A percentile compares a stretch with the other conserved stretches of the same genome.
These are phyloP conservation scores for Umbelopsis sp. DNA, from an alignment of 371 early-diverging fungal genomes.

Conservation along the genomic window DNA sequence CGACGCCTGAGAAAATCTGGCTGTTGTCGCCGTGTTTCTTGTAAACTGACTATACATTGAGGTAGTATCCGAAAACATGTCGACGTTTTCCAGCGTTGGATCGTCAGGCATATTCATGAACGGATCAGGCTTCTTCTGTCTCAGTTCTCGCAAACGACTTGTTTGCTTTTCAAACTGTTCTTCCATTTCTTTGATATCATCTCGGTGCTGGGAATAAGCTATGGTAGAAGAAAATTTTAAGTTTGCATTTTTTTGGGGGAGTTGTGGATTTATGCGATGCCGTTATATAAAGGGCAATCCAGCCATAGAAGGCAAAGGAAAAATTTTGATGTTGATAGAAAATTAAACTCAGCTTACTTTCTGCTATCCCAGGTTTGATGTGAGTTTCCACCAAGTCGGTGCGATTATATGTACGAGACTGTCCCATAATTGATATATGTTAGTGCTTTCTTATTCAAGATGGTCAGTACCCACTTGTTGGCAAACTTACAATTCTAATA, in stretches of 20 bases:
- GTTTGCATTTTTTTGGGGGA: no score
- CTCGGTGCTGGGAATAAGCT: constrained; percentile 46
- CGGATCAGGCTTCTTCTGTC: constrained; percentile 46
- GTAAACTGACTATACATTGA: constrained; percentile 90
- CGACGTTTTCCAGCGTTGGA: constrained; percentile 79
- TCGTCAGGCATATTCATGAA: constrained; percentile 52
- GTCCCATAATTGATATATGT: background rate
- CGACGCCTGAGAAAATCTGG: constrained; percentile 59
- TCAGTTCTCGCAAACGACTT: constrained; percentile 59
- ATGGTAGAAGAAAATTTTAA: background rate
- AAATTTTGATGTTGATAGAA: background rate
- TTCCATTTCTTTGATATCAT: constrained; percentile 76
- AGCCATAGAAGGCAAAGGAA: no score
- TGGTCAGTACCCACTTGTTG: background rate
- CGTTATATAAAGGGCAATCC: no score
- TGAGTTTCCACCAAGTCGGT: constrained; percentile 76
- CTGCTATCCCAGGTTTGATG: constrained; percentile 72
- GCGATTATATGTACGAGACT: constrained; percentile 60
- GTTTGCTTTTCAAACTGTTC: constrained; percentile 72
- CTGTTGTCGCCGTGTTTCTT: constrained; percentile 69
- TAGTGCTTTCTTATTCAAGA: background rate
- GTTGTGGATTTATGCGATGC: no score
- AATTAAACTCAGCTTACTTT: constrained; percentile 40
- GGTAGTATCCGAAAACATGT: constrained; percentile 91
- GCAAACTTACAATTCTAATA: constrained; percentile 48